A percentile compares a stretch with the other conserved stretches of the same genome.
Evolutionary conservation across 2,329 filamentous ascomycete genomes (phyloP).

Genomic region (Ilyonectria destructans): DNA sequence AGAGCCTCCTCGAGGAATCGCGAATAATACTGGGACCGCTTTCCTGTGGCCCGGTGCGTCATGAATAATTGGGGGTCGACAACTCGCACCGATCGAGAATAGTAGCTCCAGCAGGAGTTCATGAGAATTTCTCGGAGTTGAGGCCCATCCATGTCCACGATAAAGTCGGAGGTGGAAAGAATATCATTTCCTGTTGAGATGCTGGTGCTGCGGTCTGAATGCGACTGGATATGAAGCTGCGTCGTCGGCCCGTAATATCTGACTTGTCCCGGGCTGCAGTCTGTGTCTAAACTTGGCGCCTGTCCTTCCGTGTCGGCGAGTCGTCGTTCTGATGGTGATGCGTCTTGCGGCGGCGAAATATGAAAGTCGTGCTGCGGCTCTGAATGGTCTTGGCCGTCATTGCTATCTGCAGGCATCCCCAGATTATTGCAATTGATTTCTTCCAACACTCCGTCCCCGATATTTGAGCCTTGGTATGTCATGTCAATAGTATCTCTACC

Average conservation of each 20-base stretch:
- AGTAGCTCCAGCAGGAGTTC: conserved; percentile 11
- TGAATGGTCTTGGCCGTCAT: neutral
- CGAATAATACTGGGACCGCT: conserved; percentile 22
- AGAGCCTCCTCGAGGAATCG: conserved; percentile 7
- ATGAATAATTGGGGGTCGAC: conserved; percentile 17
- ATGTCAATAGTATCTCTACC: too few relatives aligned
- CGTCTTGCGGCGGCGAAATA: neutral
- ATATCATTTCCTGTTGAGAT: neutral
- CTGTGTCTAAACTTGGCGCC: neutral
- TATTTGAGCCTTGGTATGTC: too few relatives aligned
- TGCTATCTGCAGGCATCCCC: too few relatives aligned
- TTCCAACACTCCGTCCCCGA: neutral
- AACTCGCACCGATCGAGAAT: conserved; percentile 7
- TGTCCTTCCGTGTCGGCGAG: neutral
- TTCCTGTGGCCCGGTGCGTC: neutral
- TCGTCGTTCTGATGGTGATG: neutral
- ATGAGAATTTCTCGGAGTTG: conserved; percentile 16
- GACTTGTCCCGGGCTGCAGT: conserved; percentile 12
- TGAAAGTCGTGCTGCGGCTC: neutral
- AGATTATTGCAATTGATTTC: neutral
- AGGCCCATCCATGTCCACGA: conserved; percentile 9
- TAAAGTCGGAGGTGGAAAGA: neutral
- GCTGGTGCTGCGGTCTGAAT: neutral
- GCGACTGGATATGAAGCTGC: conserved; percentile 19
- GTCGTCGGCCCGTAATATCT: conserved; percentile 22